Base-by-base conservation (phyloP, 257 asterid species). In the Solanum corneliomulleri region DNA sequence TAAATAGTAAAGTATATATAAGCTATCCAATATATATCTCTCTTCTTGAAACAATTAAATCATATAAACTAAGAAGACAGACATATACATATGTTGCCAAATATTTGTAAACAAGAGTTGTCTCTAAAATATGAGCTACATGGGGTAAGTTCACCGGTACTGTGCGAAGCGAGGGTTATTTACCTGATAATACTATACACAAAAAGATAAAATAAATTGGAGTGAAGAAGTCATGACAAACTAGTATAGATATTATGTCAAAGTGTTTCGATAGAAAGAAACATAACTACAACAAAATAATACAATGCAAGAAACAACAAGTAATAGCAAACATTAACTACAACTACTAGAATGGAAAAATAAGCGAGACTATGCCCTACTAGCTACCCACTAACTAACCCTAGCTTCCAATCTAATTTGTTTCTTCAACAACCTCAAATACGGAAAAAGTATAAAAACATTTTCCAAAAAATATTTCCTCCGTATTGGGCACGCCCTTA, bases 91-190 rank as follows among this genome's bases (percentile, higher is more conserved):
- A 52, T 52, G 10, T 18, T 16, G 62, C 10, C 62, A 52, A 52
- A 52, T 4, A 2, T 52, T 18, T 18, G 62, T 18, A 16, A 52
- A 6, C 18, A 52, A 52, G 64, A 56, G 64, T 18, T 20, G 64
- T 56, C 64, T 56, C 2, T 56, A 56, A 56, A 11, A 56, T 56
- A 11, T 56, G 64, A 56, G 64, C 64, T 56, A 56, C 64, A 18
- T 20, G 11, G 1, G 64, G 64, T 1, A 56, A 56, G 64, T 56
- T 20, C 64, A 56, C 5, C 25, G 18, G 8, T 52, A 18, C 11
- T 7, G 2, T 3, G n/a, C 2, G 5, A 56, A 56, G 1, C 5
- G 5, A 0, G 0, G 25, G 1, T 2, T 0, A 56, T 56, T 18
- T 20, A 56, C 64, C 25, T 20, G 0, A 0, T 56, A 56, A 56